phyloP scores from a whole-genome alignment of 441 rosid species.

The Raphanus hybrid region DNA sequence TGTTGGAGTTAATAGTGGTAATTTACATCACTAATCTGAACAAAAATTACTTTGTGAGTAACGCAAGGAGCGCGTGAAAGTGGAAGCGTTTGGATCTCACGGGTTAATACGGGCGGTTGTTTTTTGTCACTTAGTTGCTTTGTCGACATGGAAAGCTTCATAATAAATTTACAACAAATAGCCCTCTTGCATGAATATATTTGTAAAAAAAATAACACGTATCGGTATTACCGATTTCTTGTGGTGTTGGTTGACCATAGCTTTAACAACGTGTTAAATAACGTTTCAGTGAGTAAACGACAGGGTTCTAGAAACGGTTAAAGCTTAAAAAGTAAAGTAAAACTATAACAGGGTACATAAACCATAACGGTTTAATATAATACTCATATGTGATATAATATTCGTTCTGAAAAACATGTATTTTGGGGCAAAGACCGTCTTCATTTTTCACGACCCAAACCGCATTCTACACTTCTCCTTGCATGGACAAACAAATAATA shows the following conservation, averaged over 20 bases:
- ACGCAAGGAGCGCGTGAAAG: slow-evolving; percentile 26
- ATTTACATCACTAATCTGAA: background rate
- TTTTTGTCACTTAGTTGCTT: slow-evolving; percentile 39
- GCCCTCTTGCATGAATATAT: background rate
- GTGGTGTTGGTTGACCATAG: slow-evolving; percentile 1
- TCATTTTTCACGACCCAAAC: background rate
- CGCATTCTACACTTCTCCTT: background rate
- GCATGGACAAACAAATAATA: background rate
- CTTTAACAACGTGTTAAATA: background rate
- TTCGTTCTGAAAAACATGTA: background rate
- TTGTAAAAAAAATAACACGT: background rate
- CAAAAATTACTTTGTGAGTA: background rate
- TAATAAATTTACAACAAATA: background rate
- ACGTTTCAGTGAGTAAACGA: background rate
- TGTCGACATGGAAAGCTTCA: background rate
- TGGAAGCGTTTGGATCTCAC: slow-evolving; percentile 31
- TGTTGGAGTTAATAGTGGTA: background rate
- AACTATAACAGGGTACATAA: background rate
- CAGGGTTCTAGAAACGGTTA: background rate
- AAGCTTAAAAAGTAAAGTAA: background rate
- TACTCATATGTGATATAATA: background rate
- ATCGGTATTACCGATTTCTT: background rate
- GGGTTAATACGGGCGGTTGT: slow-evolving; percentile 27
- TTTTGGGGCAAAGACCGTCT: background rate
- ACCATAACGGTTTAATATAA: slow-evolving; percentile 1